Base-by-base conservation (phyloP, 306 rosid genomes). In the Myrica gale region DNA sequence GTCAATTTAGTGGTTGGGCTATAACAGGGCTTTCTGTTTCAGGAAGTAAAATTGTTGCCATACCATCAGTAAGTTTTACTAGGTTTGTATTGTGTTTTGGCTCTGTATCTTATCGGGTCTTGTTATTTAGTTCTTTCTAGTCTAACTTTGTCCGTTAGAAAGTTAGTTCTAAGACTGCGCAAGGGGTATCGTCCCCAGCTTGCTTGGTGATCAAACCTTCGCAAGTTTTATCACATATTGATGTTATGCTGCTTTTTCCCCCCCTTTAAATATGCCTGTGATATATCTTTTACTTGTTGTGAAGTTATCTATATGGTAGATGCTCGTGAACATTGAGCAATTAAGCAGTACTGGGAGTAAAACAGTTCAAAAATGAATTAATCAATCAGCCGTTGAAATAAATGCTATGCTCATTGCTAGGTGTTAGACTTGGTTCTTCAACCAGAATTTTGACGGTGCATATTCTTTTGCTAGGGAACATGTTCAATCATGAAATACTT, bases 41-140 rank as follows among this genome's bases (percentile, higher is more conserved):
- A 10, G 98, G 97, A 0, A 90, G 97, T 86, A 94, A 94, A 89
- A 90, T 91, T 79, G 83, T 94, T 81, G 55, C 87, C 68, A 90
- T 87, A 76, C 97, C 98, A 76, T 75, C 98, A 78, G 97, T 94
- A 83, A 89, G 98, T 89, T 58, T 81, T 68, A 70, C 74, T 78
- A 56, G 53, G 53, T 66, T 68, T 21, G 69, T 70, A 62, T 77
- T 37, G 37, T 72, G 71, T 76, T 69, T 72, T 68, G n/a, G 42
- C 67, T 76, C 62, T 74, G 54, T 72, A 58, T 41, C 70, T 48
- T 74, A 65, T 44, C 58, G 46, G n/a, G 69, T 26, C 71, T 74
- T 74, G 46, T 79, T 78, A 48, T 63, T 43, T 48, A 79, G 67
- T 23, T 65, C 50, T 60, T 9, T 55, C 51, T 54, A 6, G 73